Evolutionary conservation across 176 grass and related monocot genomes (phyloP), one percentile per base, ranked within the genome.

Genomic region (Oryza punctata): DNA sequence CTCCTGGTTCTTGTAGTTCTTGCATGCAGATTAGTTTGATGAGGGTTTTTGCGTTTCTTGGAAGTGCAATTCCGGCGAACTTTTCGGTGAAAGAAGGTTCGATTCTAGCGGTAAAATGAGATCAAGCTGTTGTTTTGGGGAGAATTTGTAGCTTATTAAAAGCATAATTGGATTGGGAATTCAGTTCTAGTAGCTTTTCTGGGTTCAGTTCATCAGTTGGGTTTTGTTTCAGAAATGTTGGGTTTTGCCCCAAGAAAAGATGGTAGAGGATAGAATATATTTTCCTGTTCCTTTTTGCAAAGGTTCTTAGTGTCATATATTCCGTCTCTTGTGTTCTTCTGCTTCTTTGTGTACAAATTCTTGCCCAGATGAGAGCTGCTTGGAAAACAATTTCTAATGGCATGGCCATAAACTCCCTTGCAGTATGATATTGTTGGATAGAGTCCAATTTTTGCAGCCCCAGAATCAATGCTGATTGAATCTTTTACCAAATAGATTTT

Each of bases 1-100:
- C 6, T 12, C 15, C 5, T 49, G n/a, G 10, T 79, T 88, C 33
- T 19, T 83, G 43, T 29, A 28, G 19, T 70, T 83, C 57, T 41
- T 49, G 12, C 18, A 4, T 33, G 21, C 19, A 1, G 15, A 0
- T 3, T 12, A 14, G 45, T 60, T 63, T 26, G 60, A 29, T 63
- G 28, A n/a, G 77, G 43, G 7, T 19, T 32, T 61, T 50, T 12
- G 38, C 14, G 15, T 68, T 18, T 57, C 21, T 46, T 64, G 37
- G 40, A 15, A 16, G 68, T 11, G 9, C 11, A 13, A 6, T 28
- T 69, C n/a, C 30, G 7, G 3, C 54, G 7, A n/a, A 23, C n/a
- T 23, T 54, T 21, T 60, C 7, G 21, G 7, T 60, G 57, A 21
- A 57, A 19, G 18, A 8, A 21, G 18, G 52, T 57, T 54, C 52